These are phyloP conservation scores for Candida tallmaniae DNA, from an alignment of 805 yeast species.

Conservation along the genomic window DNA sequence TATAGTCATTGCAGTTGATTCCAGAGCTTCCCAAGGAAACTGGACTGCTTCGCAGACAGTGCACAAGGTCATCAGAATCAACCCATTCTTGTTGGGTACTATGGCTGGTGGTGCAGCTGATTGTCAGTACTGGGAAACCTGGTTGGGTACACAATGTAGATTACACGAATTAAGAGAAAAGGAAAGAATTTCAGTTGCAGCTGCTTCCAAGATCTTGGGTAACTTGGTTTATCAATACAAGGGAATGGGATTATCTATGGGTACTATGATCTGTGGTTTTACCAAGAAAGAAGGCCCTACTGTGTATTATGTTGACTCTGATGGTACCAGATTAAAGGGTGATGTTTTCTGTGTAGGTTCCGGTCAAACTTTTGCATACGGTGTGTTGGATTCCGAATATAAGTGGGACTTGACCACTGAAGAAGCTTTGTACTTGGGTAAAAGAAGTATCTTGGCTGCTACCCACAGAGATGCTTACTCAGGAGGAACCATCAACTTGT, in stretches of 20 bases:
- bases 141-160: conserved; percentile 97
- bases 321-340: conserved; percentile 93
- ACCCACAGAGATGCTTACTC: conserved; percentile 98
- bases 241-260: conserved; percentile 99
- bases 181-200: conserved; percentile 92
- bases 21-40: conserved; percentile 95
- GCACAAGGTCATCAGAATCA: conserved; percentile 94
- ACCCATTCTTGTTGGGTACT: conserved; percentile 91
- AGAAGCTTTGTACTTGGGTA: conserved; percentile 91
- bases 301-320: conserved; percentile 93
- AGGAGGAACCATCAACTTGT: conserved; percentile 93
- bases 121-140: conserved; percentile 98
- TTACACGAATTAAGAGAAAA: conserved; percentile 91
- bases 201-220: conserved; percentile 90
- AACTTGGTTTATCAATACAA: conserved; percentile 90
- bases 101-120: conserved; percentile 99
- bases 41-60: conserved; percentile 99
- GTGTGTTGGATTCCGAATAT: conserved; percentile 91
- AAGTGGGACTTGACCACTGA: conserved; percentile 89
- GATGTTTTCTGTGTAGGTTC: conserved; percentile 97
- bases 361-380: conserved; percentile 98
- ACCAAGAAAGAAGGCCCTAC: conserved; percentile 95
- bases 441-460: conserved; percentile 94
- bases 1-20: conserved; percentile 93
- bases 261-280: conserved; percentile 98